phyloP scores from a whole-genome alignment of 257 asterid species.

The Gardenia jasminoides region DNA sequence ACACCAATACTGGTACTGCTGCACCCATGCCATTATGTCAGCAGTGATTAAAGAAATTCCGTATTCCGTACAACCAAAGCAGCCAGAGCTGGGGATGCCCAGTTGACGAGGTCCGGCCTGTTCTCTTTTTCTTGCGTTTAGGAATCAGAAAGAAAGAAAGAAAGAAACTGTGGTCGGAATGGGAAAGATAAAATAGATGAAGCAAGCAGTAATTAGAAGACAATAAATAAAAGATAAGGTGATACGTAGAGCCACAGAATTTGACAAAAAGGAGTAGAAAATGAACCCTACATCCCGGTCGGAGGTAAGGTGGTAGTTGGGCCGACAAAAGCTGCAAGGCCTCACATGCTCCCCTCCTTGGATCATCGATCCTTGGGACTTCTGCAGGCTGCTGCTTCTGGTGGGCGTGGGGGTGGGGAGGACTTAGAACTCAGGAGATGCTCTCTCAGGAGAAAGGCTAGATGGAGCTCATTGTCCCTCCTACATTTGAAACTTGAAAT shows the following conservation, averaged over 20 bases:
- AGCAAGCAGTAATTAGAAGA: background rate
- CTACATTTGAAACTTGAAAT: too few species aligned
- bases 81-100: slow-evolving; percentile 3
- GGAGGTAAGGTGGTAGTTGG: slow-evolving; percentile 36
- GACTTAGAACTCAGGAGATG: too few species aligned
- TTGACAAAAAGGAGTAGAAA: slow-evolving; percentile 23
- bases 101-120: background rate
- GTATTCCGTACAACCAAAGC: slow-evolving; percentile 20
- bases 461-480: too few species aligned
- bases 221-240: background rate
- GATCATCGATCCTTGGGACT: background rate
- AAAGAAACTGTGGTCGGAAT: too few species aligned
- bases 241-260: slow-evolving; percentile 3
- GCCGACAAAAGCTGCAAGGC: slow-evolving; percentile 40
- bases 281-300: slow-evolving; percentile 30
- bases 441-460: too few species aligned
- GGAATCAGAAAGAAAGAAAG: too few species aligned
- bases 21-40: background rate
- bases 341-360: slow-evolving; percentile 25
- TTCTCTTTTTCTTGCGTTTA: too few species aligned
- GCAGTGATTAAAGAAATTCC: slow-evolving; percentile 16
- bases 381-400: too few species aligned
- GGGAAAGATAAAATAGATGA: too few species aligned
- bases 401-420: too few species aligned
- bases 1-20: too few species aligned